These are phyloP conservation scores for Hyphopichia burtonii DNA, from an alignment of 1,139 yeast species.

Conservation along the genomic window DNA sequence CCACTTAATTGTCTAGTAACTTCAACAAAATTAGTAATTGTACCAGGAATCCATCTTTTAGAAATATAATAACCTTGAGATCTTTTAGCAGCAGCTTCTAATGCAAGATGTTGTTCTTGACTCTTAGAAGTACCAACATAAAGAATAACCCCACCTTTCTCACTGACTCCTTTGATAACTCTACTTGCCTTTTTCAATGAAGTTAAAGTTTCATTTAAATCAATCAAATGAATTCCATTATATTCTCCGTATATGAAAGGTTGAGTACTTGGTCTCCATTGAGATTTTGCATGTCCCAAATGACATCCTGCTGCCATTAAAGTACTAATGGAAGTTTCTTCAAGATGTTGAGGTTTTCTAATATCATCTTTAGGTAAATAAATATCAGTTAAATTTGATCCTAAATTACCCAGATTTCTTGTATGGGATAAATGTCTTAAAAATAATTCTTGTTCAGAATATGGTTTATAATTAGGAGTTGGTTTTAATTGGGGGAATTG, in stretches of 20 bases:
- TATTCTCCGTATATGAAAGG: conserved; percentile 87
- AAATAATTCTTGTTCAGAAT: conserved; percentile 73
- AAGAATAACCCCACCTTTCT: conserved; percentile 79
- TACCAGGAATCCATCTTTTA: conserved; percentile 92
- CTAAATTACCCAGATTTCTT: conserved; percentile 51
- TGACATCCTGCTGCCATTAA: conserved; percentile 93
- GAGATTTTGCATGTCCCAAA: conserved; percentile 80
- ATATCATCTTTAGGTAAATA: conserved; percentile 72
- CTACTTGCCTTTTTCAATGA: conserved; percentile 76
- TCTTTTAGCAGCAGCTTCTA: conserved; percentile 78
- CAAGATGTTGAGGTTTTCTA: conserved; percentile 53
- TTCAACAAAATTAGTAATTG: conserved; percentile 80
- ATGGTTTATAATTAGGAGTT: conserved; percentile 47
- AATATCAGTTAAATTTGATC: conserved; percentile 62
- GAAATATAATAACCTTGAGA: conserved; percentile 79
- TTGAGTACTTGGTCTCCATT: conserved; percentile 84
- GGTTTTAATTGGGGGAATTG: conserved; percentile 43
- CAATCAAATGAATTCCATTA: conserved; percentile 85
- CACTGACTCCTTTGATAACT: conserved; percentile 77
- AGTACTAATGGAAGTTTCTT: conserved; percentile 62
- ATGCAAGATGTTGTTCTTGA: conserved; percentile 61
- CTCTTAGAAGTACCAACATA: conserved; percentile 85
- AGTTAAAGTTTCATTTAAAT: conserved; percentile 76
- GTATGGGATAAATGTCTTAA: conserved; percentile 64
- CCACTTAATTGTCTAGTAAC: conserved; percentile 74